Percentiles rank a stretch among this genome's conserved stretches.
Conservation (phyloP, 2,329 filamentous ascomycete genomes). For the Monosporascus sp. region DNA sequence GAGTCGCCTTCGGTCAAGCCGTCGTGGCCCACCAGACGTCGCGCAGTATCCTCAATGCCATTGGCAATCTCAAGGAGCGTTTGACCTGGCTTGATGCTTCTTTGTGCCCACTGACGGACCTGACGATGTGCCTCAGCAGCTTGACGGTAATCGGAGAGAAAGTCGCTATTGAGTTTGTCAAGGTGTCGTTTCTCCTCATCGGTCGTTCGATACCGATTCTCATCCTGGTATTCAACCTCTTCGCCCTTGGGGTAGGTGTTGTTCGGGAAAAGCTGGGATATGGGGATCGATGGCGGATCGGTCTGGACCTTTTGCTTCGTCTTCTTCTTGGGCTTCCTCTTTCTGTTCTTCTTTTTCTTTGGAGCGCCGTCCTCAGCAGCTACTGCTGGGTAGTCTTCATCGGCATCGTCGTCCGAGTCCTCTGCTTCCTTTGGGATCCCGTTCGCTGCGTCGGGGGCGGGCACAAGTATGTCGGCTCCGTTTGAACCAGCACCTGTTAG, state of each 20-base stretch:
- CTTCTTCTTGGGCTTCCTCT: constrained; percentile 66
- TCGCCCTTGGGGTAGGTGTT: constrained; percentile 71
- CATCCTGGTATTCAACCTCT: constrained; percentile 70
- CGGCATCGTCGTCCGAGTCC: too few species aligned
- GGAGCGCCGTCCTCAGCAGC: too few species aligned
- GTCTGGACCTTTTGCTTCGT: constrained; percentile 65
- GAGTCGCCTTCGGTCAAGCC: constrained; percentile 75
- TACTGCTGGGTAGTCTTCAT: too few species aligned
- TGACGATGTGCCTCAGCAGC: constrained; percentile 81
- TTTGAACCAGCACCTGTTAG: too few species aligned
- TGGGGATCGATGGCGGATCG: constrained; percentile 66
- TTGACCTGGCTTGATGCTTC: constrained; percentile 75
- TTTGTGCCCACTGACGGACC: constrained; percentile 77
- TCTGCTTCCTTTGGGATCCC: too few species aligned
- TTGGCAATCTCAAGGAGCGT: constrained; percentile 76
- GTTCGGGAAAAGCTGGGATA: constrained; percentile 69
- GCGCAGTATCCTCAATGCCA: constrained; percentile 79
- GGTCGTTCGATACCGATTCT: constrained; percentile 74
- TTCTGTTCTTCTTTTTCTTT: constrained; percentile 82
- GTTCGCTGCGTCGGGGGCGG: too few species aligned
- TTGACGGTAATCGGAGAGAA: constrained; percentile 74
- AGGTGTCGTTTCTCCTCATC: constrained; percentile 79
- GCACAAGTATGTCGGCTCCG: too few species aligned
- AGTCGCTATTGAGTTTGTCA: constrained; percentile 71
- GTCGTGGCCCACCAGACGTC: constrained; percentile 68